Evolutionary conservation across 768 basidiomycete species (phyloP), one percentile per base, ranked within the genome.

Genomic region (Candolleomyces eurysporus): DNA sequence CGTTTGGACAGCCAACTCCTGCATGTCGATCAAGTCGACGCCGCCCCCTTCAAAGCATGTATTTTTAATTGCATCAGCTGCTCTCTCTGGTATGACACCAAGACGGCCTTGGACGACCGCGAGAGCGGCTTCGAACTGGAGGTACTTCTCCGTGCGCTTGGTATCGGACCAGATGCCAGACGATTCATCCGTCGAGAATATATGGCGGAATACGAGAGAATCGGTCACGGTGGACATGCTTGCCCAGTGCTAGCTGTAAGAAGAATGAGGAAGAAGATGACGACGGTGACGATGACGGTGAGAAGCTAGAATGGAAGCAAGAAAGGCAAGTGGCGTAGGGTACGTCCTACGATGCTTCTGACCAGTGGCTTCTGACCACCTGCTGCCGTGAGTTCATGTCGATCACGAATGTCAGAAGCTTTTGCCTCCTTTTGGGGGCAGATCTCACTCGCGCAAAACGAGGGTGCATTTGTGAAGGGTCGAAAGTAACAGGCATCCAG

Each of bases 151-250:
- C 16, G 73, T 75, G 21, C 75, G 69, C 48, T 65, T 62, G 21
- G 61, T 64, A 63, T 80, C 80, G 22, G 75, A 78, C 79, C 80
- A 80, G 62, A 81, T 73, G 54, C 66, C 64, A 7, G 78, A 73
- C 7, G 72, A 67, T 19, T 71, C 69, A 19, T 70, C 65, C 5
- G 77, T 78, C 31, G 79, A 79, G 66, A 79, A 80, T 49, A 79
- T 73, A 61, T 72, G 68, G 40, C 71, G 71, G 59, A 80, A 80
- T 36, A 81, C 69, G 19, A 70, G 32, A 6, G 75, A 77, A 65
- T 77, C 73, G 14, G 72, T 72, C 52, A 72, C 73, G 45, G 70
- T 68, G 22, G 73, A 64, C 74, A 76, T 77, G 39, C 14, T 51
- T 26, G 26, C 26, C 26, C 26, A 2, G 2, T 26, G 26, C 26